Percentiles rank a stretch among this genome's conserved stretches.
Evolutionary conservation across 2,329 filamentous ascomycete species (phyloP).

Genomic region (Arthrobotrys pseudoclavata): DNA sequence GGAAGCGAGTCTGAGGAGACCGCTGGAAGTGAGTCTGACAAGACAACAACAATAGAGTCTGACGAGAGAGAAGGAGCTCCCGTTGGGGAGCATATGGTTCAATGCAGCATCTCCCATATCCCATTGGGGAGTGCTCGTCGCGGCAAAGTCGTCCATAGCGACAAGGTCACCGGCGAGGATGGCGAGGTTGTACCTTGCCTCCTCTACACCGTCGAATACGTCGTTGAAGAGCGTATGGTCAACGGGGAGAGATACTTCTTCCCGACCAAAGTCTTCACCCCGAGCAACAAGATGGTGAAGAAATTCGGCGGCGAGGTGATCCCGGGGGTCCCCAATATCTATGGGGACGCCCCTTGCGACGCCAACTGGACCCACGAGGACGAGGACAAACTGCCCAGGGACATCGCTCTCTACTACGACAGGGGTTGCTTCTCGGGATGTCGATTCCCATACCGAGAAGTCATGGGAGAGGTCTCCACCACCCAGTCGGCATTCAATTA

Average conservation of each 20-base stretch:
- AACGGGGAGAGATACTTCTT: neutral
- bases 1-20: neutral
- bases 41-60: neutral
- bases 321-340: conserved; percentile 4
- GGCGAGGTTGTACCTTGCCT: conserved; percentile 2
- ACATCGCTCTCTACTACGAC: neutral
- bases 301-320: neutral
- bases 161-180: neutral
- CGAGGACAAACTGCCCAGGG: neutral
- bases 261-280: neutral
- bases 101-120: conserved; percentile 7
- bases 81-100: neutral
- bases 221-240: neutral
- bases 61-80: neutral
- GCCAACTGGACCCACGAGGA: conserved; percentile 13
- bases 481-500: neutral
- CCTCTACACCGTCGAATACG: neutral
- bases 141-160: conserved; percentile 19
- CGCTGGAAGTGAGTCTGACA: too few species aligned
- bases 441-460: neutral
- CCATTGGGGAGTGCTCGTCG: conserved; percentile 4
- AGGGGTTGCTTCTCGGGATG: neutral
- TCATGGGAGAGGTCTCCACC: neutral
- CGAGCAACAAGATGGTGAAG: neutral
- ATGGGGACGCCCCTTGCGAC: conserved; percentile 25